These are phyloP conservation scores for Vicia villosa DNA, from an alignment of 306 rosid species.

Conservation along the genomic window DNA sequence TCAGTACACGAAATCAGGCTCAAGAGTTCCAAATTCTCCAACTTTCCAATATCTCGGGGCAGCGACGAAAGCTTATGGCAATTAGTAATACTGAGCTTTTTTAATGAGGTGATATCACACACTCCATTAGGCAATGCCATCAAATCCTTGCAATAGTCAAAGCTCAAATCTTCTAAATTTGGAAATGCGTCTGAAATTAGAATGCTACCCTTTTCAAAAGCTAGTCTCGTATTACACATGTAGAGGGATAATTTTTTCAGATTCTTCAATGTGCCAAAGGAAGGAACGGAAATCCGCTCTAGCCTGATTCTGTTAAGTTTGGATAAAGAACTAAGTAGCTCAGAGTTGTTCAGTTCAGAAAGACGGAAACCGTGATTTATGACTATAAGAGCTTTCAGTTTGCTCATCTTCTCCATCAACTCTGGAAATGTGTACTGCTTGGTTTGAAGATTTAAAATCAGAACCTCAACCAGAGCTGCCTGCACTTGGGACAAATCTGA, in stretches of 20 bases:
- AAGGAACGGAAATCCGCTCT: conserved; percentile 56
- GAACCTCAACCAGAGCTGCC: conserved; percentile 48
- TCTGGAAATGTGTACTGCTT: conserved; percentile 43
- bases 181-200: conserved; percentile 48
- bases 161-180: conserved; percentile 49
- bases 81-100: conserved; percentile 59
- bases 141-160: conserved; percentile 60
- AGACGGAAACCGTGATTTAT: conserved; percentile 45
- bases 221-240: conserved; percentile 53
- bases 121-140: conserved; percentile 48
- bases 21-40: conserved; percentile 49
- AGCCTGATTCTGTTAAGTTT: conserved; percentile 54
- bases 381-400: conserved; percentile 52
- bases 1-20: conserved; percentile 64
- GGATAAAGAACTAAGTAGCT: conserved; percentile 39
- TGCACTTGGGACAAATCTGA: conserved; percentile 39
- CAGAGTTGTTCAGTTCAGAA: conserved; percentile 41
- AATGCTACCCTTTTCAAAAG: conserved; percentile 40
- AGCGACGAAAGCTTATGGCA: conserved; percentile 54
- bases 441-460: conserved; percentile 52
- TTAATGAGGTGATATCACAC: conserved; percentile 40
- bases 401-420: conserved; percentile 43
- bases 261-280: conserved; percentile 41
- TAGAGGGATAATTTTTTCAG: conserved; percentile 56
- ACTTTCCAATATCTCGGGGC: conserved; percentile 50